Percentiles rank a stretch among this genome's conserved stretches.
Conservation (phyloP, 345 rosid species). For the Lepidium aucheri region DNA sequence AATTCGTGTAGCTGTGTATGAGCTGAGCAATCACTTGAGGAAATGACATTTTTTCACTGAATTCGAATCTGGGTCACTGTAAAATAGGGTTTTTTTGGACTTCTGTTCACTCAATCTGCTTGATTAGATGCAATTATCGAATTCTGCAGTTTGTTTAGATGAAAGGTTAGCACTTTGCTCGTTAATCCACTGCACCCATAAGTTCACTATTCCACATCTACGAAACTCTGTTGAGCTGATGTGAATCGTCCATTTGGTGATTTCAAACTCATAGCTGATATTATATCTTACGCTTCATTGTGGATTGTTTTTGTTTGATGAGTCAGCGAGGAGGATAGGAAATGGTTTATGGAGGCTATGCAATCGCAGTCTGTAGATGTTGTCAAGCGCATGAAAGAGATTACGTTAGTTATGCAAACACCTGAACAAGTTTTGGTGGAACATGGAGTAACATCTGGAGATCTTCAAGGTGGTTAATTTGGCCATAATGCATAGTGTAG, state of each 20-base stretch:
- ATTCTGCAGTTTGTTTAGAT: not conserved
- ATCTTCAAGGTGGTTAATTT: conserved; percentile 57
- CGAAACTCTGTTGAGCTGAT: not conserved
- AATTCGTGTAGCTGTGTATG: not conserved
- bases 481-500: not conserved
- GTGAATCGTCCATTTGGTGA: not conserved
- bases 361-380: conserved; percentile 79
- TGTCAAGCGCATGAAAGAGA: conserved; percentile 92
- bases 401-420: conserved; percentile 76
- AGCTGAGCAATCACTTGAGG: not conserved
- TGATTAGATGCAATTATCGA: not conserved
- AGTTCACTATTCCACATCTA: not conserved
- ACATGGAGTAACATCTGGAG: conserved; percentile 74
- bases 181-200: not conserved
- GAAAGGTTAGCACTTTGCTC: not conserved
- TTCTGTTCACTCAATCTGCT: not conserved
- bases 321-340: conserved; percentile 83
- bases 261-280: not conserved
- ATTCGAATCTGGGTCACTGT: not conserved
- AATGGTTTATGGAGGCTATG: conserved; percentile 99
- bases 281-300: not conserved
- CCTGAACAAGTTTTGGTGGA: conserved; percentile 70
- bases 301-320: not conserved
- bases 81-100: not conserved
- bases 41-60: not conserved